Percentiles rank a stretch among this genome's conserved stretches.
phyloP scores from a whole-genome alignment of 2,329 filamentous ascomycete genomes.

The Chrysoporthe cubensis region DNA sequence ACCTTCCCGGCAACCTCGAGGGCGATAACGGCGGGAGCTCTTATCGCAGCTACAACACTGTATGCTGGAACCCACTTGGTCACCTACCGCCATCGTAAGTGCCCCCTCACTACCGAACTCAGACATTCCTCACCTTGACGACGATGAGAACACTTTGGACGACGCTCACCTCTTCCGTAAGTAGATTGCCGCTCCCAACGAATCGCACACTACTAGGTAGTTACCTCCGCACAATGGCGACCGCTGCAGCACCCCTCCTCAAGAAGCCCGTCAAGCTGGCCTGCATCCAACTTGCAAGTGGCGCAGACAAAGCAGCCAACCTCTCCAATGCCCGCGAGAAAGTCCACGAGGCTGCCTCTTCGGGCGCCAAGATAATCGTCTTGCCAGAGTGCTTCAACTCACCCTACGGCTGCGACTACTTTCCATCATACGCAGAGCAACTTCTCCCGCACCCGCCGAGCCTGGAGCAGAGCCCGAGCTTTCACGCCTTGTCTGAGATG shows the following conservation, averaged over 20 bases:
- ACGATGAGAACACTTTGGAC: conserved; percentile 26
- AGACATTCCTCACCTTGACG: neutral
- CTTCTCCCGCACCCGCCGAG: conserved; percentile 78
- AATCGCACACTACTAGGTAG: conserved; percentile 26
- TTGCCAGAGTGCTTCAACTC: conserved; percentile 99
- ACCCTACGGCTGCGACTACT: conserved; percentile 89
- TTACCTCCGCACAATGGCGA: conserved; percentile 40
- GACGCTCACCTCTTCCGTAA: conserved; percentile 18
- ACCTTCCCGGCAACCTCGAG: conserved; percentile 1
- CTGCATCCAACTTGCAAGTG: conserved; percentile 79
- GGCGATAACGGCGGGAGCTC: conserved; percentile 23
- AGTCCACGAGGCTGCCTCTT: conserved; percentile 76
- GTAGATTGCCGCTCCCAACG: conserved; percentile 12
- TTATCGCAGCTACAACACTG: conserved; percentile 11
- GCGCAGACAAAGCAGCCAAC: conserved; percentile 83
- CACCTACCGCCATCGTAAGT: neutral
- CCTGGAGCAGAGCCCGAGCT: conserved; percentile 74
- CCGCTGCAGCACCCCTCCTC: conserved; percentile 53
- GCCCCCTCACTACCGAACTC: neutral
- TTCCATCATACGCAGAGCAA: conserved; percentile 88
- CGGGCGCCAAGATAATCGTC: conserved; percentile 84
- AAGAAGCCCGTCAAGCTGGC: conserved; percentile 79
- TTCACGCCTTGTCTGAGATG: conserved; percentile 79
- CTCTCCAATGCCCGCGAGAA: conserved; percentile 79
- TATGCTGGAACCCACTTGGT: neutral